Percentiles rank a stretch among this genome's conserved stretches.
These are phyloP conservation scores for Dothideomycetes sp. DNA, from an alignment of 2,329 filamentous ascomycete genomes.

Conservation along the genomic window DNA sequence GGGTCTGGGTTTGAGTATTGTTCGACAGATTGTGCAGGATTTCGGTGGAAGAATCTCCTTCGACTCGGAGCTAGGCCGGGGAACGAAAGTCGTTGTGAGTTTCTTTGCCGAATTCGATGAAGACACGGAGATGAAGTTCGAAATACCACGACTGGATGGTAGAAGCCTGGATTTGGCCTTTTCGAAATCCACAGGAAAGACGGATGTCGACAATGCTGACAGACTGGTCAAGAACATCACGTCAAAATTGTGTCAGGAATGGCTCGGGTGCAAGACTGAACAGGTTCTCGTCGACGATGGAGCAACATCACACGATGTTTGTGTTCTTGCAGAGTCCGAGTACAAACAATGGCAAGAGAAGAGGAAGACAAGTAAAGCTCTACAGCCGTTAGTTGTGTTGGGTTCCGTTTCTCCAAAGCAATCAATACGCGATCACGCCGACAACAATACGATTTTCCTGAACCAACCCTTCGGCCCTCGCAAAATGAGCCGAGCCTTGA, in stretches of 20 bases:
- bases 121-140: background rate
- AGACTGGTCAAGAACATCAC: background rate
- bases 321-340: slow-evolving; percentile 11
- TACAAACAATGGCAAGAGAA: slow-evolving; percentile 11
- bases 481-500: slow-evolving; percentile 17
- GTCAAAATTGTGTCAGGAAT: slow-evolving; percentile 8
- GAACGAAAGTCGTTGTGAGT: slow-evolving; percentile 17
- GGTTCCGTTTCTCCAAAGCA: slow-evolving; percentile 3
- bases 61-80: slow-evolving; percentile 20
- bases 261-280: slow-evolving; percentile 3
- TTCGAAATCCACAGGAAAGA: slow-evolving; percentile 1
- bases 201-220: background rate
- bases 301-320: slow-evolving; percentile 5
- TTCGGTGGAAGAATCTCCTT: slow-evolving; percentile 22
- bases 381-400: slow-evolving; percentile 7
- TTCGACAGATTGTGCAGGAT: slow-evolving; percentile 23
- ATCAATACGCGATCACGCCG: background rate
- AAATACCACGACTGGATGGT: background rate
- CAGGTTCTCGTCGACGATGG: background rate
- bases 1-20: slow-evolving; percentile 28
- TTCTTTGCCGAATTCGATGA: slow-evolving; percentile 1
- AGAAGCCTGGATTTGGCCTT: slow-evolving; percentile 1
- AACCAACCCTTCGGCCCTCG: slow-evolving; percentile 19
- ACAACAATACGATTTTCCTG: slow-evolving; percentile 10
- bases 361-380: background rate